phyloP scores from a whole-genome alignment of 257 asterid genomes.

The Solanum chaucha region DNA sequence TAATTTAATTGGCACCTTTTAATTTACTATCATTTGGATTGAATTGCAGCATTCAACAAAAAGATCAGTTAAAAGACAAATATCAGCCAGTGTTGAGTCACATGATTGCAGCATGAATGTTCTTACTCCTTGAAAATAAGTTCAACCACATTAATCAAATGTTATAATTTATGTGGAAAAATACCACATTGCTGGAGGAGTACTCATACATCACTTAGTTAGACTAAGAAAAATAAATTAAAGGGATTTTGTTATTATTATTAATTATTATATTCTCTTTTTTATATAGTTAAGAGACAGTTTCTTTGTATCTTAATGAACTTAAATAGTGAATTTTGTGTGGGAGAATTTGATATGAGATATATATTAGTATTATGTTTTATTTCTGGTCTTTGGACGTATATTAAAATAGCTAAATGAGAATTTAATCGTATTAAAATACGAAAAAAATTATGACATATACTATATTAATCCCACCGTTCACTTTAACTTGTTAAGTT shows the following conservation, averaged over 20 bases:
- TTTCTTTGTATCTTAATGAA: not conserved
- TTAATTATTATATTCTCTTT: no score
- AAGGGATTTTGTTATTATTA: not conserved
- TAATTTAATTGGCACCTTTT: not conserved
- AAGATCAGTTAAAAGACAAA: conserved; percentile 25
- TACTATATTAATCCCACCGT: rapidly evolving
- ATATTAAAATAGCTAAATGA: not conserved
- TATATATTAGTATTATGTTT: not conserved
- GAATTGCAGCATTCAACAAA: conserved; percentile 46
- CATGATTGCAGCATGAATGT: conserved; percentile 73
- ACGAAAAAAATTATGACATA: not conserved
- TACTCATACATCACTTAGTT: not conserved
- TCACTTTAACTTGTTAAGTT: no score
- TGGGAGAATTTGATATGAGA: not conserved
- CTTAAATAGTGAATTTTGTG: not conserved
- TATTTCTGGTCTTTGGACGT: not conserved
- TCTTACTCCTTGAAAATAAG: conserved; percentile 32
- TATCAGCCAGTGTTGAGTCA: conserved; percentile 48
- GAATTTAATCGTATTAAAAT: not conserved
- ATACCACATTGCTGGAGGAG: not conserved
- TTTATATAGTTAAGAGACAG: not conserved
- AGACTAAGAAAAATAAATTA: not conserved
- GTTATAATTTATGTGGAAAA: not conserved
- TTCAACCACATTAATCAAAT: not conserved
- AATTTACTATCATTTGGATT: not conserved